Percentiles rank a stretch among this genome's conserved stretches.
Evolutionary conservation across 2,329 filamentous ascomycete genomes (phyloP).

Genomic region (Trichoderma polysporum): DNA sequence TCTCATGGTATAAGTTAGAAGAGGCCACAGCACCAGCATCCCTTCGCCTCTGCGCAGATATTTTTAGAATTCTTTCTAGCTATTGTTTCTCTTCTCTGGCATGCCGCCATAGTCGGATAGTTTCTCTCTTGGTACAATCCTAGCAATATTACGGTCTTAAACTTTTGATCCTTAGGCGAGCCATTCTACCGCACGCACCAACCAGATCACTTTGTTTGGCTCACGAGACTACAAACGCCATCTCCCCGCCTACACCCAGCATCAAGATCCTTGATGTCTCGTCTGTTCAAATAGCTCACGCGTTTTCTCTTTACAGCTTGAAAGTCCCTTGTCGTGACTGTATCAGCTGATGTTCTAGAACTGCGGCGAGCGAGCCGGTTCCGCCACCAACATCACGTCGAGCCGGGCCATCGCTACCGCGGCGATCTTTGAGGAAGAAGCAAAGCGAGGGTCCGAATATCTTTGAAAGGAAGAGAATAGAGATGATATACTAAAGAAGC

Average conservation of each 20-base stretch:
- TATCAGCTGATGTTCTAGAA: conserved; percentile 10
- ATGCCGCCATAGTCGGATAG: background rate
- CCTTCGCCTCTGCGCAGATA: background rate
- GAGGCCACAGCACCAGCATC: background rate
- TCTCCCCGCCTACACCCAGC: background rate
- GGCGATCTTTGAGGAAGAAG: background rate
- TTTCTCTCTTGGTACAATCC: background rate
- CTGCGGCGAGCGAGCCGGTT: background rate
- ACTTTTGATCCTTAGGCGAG: background rate
- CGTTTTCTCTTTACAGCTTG: background rate
- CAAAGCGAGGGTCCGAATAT: conserved; percentile 6
- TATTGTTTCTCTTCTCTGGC: background rate
- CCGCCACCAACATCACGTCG: background rate
- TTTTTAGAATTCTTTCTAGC: background rate
- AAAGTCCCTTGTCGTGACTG: background rate
- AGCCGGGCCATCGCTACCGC: background rate
- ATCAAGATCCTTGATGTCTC: background rate
- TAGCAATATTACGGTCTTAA: background rate
- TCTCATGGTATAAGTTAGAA: background rate
- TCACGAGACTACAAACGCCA: conserved; percentile 16
- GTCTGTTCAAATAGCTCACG: background rate
- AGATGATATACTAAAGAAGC: background rate
- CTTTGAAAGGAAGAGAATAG: background rate
- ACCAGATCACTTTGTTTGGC: background rate
- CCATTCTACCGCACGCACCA: background rate